Base-by-base conservation (phyloP, 2,329 filamentous ascomycete genomes). In the Aureobasidium uvarum region DNA sequence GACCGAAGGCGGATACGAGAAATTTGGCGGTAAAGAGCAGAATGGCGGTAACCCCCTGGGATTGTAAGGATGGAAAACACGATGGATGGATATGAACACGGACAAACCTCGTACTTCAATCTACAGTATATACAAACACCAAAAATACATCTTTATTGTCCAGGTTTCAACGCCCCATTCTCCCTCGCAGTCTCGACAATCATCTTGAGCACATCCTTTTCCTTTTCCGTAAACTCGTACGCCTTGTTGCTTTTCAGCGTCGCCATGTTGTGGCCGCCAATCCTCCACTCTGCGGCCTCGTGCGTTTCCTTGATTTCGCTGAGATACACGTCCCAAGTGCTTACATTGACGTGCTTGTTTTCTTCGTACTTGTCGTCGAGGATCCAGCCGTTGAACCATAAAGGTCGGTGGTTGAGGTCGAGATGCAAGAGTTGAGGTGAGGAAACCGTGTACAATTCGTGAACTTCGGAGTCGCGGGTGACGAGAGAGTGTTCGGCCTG, bases 321-420 rank as follows among this genome's bases (percentile, higher is more conserved):
- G 48, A 77, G 65, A 51, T 72, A 77, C 8, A 70, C 69, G n/a
- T 77, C 71, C 67, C 80, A 80, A 5, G 71, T 70, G 36, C 72
- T 73, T 46, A 77, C 76, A 52, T 73, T 71, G 60, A 74, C 74
- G 62, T 74, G 70, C 38, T 74, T 70, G 46, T 72, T 71, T n/a
- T 75, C 74, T 67, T 77, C 65, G 55, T 60, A 80, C 65, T 81
- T 81, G 70, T 77, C 79, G 45, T 73, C 72, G 7, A 80, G 69
- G 16, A 78, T 70, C 76, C 79, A 81, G 59, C 79, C 79, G 67
- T 81, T 81, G 73, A 81, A 81, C 79, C 80, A 81, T 1, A 81
- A 72, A 1, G 79, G 79, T 62, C 70, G 75, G 28, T 76, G 77
- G 14, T 76, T 72, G 8, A 71, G 54, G 62, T 78, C 78, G 10